These are phyloP conservation scores for Coix lacrymajobi DNA, from an alignment of 176 grass and related monocot species.

Conservation along the genomic window DNA sequence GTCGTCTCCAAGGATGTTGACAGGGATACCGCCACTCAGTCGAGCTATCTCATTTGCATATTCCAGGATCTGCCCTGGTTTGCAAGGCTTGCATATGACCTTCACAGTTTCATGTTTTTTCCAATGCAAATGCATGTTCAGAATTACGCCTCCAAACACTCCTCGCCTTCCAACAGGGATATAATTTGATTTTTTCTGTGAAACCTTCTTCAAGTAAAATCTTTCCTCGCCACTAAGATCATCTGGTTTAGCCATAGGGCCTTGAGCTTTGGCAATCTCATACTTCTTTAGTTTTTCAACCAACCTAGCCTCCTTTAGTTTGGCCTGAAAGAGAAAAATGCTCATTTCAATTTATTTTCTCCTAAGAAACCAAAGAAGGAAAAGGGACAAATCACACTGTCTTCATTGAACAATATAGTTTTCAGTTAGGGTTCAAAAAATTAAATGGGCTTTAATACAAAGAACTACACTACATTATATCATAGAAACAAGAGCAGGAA, in stretches of 20 bases:
- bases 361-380: neutral
- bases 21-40: slow-evolving; percentile 67
- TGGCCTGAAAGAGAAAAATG: slow-evolving; percentile 48
- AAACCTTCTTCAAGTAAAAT: slow-evolving; percentile 86
- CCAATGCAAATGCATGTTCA: slow-evolving; percentile 99
- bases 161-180: slow-evolving; percentile 85
- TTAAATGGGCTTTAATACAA: neutral
- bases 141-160: slow-evolving; percentile 83
- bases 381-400: neutral
- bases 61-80: slow-evolving; percentile 81
- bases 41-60: slow-evolving; percentile 75
- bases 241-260: slow-evolving; percentile 52
- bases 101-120: slow-evolving; percentile 96
- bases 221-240: slow-evolving; percentile 67
- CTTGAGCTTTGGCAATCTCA: slow-evolving; percentile 61
- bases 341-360: neutral
- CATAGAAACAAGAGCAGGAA: neutral
- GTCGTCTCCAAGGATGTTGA: slow-evolving; percentile 68
- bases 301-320: slow-evolving; percentile 75
- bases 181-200: slow-evolving; percentile 93
- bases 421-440: neutral
- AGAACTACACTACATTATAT: neutral
- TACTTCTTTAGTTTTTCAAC: slow-evolving; percentile 84
- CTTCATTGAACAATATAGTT: neutral
- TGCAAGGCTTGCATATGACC: slow-evolving; percentile 88